A percentile compares a stretch with the other conserved stretches of the same genome.
Conservation (phyloP, 139 green algal genomes). For the Penium margaritaceum region DNA sequence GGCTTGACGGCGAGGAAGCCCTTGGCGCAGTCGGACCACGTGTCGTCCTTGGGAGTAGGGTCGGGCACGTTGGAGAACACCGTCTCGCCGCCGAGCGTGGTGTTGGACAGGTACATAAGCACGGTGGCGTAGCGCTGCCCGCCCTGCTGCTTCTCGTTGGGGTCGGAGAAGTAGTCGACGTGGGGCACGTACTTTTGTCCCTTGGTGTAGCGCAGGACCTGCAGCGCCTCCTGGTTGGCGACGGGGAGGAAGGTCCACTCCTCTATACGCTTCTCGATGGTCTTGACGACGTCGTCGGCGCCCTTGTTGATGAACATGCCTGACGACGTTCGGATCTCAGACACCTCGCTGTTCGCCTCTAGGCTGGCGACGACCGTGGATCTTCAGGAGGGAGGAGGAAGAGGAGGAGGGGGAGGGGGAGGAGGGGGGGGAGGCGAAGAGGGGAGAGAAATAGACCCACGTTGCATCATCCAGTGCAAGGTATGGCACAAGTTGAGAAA, state of each 20-base stretch:
- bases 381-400: no score
- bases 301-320: conserved; percentile 51
- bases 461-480: no score
- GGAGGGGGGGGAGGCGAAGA: no score
- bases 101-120: conserved; percentile 70
- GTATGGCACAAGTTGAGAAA: no score
- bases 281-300: conserved; percentile 55
- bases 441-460: no score
- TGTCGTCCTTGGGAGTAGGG: conserved; percentile 9
- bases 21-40: conserved; percentile 14
- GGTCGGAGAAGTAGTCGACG: conserved; percentile 77
- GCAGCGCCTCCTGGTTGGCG: conserved; percentile 62
- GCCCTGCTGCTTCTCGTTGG: conserved; percentile 61
- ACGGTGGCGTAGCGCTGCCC: conserved; percentile 72
- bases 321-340: conserved; percentile 42
- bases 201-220: conserved; percentile 72
- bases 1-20: conserved; percentile 36
- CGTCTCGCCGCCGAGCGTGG: conserved; percentile 50
- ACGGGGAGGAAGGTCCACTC: conserved; percentile 57
- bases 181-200: conserved; percentile 79
- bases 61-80: conserved; percentile 35
- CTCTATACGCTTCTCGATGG: conserved; percentile 62
- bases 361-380: conserved; percentile 49
- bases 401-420: no score
- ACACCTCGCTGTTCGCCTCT: conserved; percentile 39